These are phyloP conservation scores for Kodamaea alishanica DNA, from an alignment of 1,139 yeast genomes.

Conservation along the genomic window DNA sequence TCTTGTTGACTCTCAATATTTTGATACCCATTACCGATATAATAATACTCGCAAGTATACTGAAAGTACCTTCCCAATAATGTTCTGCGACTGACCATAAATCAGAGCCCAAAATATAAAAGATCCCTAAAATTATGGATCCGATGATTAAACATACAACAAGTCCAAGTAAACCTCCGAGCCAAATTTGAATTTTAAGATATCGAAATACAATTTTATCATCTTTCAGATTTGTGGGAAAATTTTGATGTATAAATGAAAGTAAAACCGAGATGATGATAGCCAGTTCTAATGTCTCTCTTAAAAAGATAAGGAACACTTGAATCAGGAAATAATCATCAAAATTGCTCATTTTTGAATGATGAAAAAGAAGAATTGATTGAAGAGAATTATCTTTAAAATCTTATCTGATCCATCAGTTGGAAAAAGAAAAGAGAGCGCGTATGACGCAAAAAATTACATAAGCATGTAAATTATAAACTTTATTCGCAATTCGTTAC, in stretches of 20 bases:
- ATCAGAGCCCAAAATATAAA: constrained; percentile 38
- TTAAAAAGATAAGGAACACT: constrained; percentile 41
- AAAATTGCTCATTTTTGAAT: constrained; percentile 17
- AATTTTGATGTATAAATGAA: constrained; percentile 40
- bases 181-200: constrained; percentile 38
- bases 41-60: constrained; percentile 41
- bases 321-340: constrained; percentile 43
- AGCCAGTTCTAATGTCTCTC: constrained; percentile 47
- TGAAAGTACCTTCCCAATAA: constrained; percentile 47
- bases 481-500: too few species aligned
- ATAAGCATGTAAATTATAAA: too few species aligned
- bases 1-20: constrained; percentile 47
- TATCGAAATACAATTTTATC: constrained; percentile 14
- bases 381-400: not conserved
- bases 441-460: too few species aligned
- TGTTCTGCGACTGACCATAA: constrained; percentile 45
- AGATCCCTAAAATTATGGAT: constrained; percentile 31
- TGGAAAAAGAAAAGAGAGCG: too few species aligned
- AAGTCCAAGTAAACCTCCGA: constrained; percentile 41
- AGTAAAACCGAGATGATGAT: constrained; percentile 44
- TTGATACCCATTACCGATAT: constrained; percentile 46
- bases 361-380: not conserved
- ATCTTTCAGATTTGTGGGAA: constrained; percentile 9
- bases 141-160: constrained; percentile 38
- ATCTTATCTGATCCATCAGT: too few species aligned